These are phyloP conservation scores for Phytophthora syringae DNA, from an alignment of 352 stramenopile genomes.

Conservation along the genomic window DNA sequence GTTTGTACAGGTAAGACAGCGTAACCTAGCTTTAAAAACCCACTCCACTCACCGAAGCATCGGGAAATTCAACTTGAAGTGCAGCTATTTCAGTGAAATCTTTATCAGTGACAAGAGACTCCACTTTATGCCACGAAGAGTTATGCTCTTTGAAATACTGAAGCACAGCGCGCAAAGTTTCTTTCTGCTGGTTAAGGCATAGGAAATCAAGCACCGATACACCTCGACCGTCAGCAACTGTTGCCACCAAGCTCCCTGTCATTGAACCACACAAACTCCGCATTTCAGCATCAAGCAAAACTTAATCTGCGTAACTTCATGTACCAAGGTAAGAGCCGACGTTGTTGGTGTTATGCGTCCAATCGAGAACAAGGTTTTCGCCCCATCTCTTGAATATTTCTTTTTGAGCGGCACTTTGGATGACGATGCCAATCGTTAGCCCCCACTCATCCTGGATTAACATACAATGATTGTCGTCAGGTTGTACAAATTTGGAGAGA, in stretches of 20 bases:
- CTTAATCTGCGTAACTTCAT: not conserved
- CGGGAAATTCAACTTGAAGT: not conserved
- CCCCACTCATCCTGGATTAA: not conserved
- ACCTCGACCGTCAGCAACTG: not conserved
- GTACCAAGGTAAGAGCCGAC: not conserved
- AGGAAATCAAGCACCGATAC: not conserved
- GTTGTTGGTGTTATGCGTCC: constrained; percentile 5
- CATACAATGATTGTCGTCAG: not conserved
- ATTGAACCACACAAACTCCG: not conserved
- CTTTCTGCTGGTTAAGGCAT: not conserved
- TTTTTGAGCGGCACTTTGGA: not conserved
- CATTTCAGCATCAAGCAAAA: not conserved
- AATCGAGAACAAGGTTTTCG: constrained; percentile 7
- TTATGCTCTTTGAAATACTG: not conserved
- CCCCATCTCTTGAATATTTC: not conserved
- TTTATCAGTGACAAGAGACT: not conserved
- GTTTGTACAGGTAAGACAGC: not conserved
- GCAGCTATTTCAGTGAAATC: not conserved
- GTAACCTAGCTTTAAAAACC: too few species aligned
- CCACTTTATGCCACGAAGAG: not conserved
- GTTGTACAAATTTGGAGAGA: not conserved
- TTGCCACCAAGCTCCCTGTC: not conserved
- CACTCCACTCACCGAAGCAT: not conserved
- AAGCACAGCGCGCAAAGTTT: not conserved
- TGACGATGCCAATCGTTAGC: not conserved